Base-by-base conservation (phyloP, 371 early-diverging fungal genomes). In the Mucor mucedo region DNA sequence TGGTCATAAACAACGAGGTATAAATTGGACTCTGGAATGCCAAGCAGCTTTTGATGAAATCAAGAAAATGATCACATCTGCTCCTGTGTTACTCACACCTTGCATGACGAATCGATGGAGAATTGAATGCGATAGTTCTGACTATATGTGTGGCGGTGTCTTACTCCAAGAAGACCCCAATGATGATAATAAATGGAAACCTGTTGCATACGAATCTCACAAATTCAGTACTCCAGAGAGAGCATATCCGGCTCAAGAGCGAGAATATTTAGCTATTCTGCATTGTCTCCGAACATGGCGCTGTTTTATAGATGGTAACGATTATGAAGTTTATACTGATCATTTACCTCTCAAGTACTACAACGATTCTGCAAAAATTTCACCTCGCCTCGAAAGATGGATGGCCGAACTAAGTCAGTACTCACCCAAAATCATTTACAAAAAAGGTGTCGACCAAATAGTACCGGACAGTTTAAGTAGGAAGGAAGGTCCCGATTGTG, bases 231-330 rank as follows among this genome's bases (percentile, higher is more conserved):
- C 27, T 1, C 74, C 66, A 9, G 76, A 79, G 59, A 35, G 52
- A 8, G 52, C 56, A 11, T 78, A 77, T 33, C 74, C 73, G 0
- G 65, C 72, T 1, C 73, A 77, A 62, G 73, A 78, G 28, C 61
- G 68, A 9, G 80, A 77, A 59, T 42, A 78, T 1, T 56, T 75
- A 0, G 77, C 66, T n/a, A 71, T 78, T 8, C 21, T 79, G 0
- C 68, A 70, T 55, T 71, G 69, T 0, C 54, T 76, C 9, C 6
- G 65, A 8, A 52, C 66, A 0, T 78, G 77, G 80, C 65, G 78
- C 0, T 71, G 70, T 14, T 73, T 70, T 10, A 54, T 73, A 32
- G 68, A 73, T 7, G 70, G 74, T 7, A 54, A 41, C 2, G 62
- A 52, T 0, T 72, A 68, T 32, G 28, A 47, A 16, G 59, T 76